Conservation (phyloP, 2,329 filamentous ascomycete genomes). For the Mycosphaerella sp. region DNA sequence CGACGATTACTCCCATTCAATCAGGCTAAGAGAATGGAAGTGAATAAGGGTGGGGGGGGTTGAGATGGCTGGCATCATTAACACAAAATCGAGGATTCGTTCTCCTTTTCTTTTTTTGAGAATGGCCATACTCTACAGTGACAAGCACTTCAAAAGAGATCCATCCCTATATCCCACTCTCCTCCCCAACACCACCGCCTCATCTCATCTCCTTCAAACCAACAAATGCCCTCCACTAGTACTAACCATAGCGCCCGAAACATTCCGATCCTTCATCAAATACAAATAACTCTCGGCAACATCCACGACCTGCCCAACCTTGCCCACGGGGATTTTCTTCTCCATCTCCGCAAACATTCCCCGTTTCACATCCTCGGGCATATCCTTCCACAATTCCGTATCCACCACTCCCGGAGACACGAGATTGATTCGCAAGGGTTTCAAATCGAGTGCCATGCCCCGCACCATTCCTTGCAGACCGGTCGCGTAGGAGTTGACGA, state of each 20-base stretch:
- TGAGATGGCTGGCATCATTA: too few species aligned
- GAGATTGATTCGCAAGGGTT: conserved; percentile 57
- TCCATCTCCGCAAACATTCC: conserved; percentile 24
- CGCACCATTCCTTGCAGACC: conserved; percentile 50
- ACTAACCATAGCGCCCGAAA: conserved; percentile 40
- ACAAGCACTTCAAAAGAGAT: too few species aligned
- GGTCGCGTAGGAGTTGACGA: conserved; percentile 45
- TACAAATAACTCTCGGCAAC: conserved; percentile 46
- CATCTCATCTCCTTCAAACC: conserved; percentile 1
- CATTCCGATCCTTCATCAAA: conserved; percentile 43
- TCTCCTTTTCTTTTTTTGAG: too few species aligned
- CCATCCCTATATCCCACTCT: background rate
- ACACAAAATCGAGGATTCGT: too few species aligned
- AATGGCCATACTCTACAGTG: too few species aligned
- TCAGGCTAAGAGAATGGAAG: too few species aligned
- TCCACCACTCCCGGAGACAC: conserved; percentile 51
- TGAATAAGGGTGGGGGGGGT: too few species aligned
- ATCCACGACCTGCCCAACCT: conserved; percentile 38
- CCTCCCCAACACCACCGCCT: background rate
- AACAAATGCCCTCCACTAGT: conserved; percentile 31
- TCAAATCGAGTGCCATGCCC: conserved; percentile 56
- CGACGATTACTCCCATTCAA: too few species aligned
- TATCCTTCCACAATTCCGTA: conserved; percentile 39
- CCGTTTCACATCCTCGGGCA: conserved; percentile 27
- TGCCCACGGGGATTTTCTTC: conserved; percentile 31